Conservation (phyloP, 1,284 basidiomycete species). For the Ceratobasidium sp. region DNA sequence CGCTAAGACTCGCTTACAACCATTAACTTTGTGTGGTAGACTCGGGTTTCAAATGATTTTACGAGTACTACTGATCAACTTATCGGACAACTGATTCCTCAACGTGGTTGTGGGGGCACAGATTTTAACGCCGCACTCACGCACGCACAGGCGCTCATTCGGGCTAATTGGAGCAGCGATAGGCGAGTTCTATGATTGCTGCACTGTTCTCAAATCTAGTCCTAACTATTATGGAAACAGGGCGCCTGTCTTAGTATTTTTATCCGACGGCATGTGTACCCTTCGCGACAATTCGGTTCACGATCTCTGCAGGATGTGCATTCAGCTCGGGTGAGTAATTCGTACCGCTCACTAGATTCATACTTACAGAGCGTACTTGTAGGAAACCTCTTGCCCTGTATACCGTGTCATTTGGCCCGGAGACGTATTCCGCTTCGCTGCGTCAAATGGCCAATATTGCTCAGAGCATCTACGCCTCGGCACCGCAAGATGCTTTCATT, state of each 20-base stretch:
- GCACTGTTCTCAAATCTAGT: neutral
- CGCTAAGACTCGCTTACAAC: constrained; percentile 59
- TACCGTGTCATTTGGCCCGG: constrained; percentile 69
- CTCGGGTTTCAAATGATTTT: constrained; percentile 63
- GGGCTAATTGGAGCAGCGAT: constrained; percentile 68
- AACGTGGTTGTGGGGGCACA: constrained; percentile 62
- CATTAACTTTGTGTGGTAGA: constrained; percentile 57
- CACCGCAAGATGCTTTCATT: constrained; percentile 64
- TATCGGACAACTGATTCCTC: constrained; percentile 60
- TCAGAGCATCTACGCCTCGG: constrained; percentile 64
- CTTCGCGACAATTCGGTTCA: constrained; percentile 63
- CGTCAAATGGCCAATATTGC: constrained; percentile 70
- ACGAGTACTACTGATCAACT: constrained; percentile 65
- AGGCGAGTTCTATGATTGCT: constrained; percentile 57
- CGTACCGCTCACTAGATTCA: neutral
- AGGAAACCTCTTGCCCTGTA: constrained; percentile 74
- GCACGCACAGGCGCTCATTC: constrained; percentile 62
- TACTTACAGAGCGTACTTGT: neutral
- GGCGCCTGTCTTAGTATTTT: constrained; percentile 69
- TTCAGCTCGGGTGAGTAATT: constrained; percentile 51
- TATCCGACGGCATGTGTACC: constrained; percentile 70
- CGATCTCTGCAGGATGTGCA: constrained; percentile 63
- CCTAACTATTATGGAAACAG: neutral
- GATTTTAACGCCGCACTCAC: constrained; percentile 65
- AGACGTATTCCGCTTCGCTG: constrained; percentile 57